Conservation (phyloP, 2,329 filamentous ascomycete genomes). For the Botryotinia calthae region DNA sequence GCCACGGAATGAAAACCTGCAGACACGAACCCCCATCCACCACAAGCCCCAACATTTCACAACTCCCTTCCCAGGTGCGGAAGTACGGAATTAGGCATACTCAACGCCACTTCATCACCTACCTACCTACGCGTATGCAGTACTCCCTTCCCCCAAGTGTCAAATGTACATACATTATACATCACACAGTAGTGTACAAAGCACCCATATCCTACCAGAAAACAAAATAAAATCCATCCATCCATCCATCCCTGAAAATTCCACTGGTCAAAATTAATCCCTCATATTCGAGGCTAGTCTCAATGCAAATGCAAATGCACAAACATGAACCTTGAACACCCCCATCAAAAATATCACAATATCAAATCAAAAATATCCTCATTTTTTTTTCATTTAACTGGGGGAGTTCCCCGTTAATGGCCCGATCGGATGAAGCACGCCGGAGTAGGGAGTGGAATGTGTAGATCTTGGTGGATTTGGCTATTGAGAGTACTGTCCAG, state of each 20-base stretch:
- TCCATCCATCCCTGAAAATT: constrained; percentile 8
- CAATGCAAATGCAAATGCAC: background rate
- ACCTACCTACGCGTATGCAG: no score
- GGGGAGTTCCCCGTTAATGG: background rate
- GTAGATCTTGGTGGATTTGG: background rate
- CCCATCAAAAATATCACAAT: background rate
- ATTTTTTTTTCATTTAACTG: background rate
- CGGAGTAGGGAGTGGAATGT: background rate
- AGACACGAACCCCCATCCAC: background rate
- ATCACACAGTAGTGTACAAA: no score
- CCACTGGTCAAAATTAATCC: constrained; percentile 35
- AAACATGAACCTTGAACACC: background rate
- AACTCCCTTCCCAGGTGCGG: background rate
- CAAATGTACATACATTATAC: no score
- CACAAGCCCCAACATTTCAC: background rate
- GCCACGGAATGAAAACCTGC: background rate
- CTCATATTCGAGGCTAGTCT: constrained; percentile 24
- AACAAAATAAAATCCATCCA: no score
- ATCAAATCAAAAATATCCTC: background rate
- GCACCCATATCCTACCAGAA: no score
- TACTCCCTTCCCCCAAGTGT: no score
- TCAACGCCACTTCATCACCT: background rate
- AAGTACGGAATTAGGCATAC: background rate
- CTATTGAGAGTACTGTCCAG: no score
- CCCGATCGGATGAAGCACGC: background rate